phyloP scores from a whole-genome alignment of 345 rosid species.

The Theobroma cacao region DNA sequence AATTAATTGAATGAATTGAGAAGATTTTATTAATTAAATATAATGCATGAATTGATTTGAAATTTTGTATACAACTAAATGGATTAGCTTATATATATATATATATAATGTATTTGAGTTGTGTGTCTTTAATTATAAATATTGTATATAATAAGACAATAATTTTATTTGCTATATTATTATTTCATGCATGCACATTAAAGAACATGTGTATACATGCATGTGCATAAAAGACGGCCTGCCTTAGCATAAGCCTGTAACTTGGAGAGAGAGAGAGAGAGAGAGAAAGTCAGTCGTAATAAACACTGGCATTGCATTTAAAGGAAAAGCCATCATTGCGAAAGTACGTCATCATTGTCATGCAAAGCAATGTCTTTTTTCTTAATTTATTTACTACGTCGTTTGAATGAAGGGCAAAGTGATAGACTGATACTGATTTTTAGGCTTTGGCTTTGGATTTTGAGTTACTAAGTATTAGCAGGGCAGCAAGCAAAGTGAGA shows the following conservation, averaged over 20 bases:
- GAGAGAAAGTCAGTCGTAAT: background rate
- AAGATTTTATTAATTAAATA: no score
- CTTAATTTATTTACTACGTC: no score
- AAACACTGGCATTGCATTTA: conserved; percentile 28
- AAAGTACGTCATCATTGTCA: conserved; percentile 59
- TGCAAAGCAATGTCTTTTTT: conserved; percentile 29
- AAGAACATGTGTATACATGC: no score
- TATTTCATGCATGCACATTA: no score
- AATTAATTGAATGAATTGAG: no score
- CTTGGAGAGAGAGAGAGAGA: conserved; percentile 2
- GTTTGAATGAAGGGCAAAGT: background rate
- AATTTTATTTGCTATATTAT: no score
- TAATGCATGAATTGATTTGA: no score
- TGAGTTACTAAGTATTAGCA: background rate
- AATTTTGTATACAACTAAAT: no score
- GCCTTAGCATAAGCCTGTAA: background rate
- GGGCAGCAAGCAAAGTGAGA: background rate
- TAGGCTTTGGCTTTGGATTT: conserved; percentile 32
- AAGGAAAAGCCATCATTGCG: conserved; percentile 40
- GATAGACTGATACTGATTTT: background rate
- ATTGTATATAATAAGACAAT: no score
- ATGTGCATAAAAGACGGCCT: background rate
- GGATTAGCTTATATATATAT: no score
- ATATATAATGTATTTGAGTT: no score
- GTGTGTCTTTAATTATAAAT: no score